phyloP scores from a whole-genome alignment of 169 alveolate genomes.

The Besnoitia besnoiti region DNA sequence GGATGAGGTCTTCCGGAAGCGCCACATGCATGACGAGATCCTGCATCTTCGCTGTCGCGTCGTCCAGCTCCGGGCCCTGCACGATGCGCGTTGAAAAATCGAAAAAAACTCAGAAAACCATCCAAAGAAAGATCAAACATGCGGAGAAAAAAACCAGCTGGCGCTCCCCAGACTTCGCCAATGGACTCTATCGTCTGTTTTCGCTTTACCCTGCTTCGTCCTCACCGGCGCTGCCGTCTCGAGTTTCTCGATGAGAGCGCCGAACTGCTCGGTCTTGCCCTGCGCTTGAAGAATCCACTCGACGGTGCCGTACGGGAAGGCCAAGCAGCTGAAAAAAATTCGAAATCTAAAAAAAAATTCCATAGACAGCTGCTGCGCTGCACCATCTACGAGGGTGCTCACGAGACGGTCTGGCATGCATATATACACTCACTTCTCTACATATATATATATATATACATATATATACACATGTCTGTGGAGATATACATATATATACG shows the following conservation, averaged over 20 bases:
- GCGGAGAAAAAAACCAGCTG: neutral
- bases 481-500: neutral
- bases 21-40: conserved; percentile 16
- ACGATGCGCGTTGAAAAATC: no score
- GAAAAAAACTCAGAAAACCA: neutral
- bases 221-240: neutral
- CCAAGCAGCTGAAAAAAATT: conserved; percentile 32
- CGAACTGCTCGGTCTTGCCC: neutral
- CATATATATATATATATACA: neutral
- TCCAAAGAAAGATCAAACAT: neutral
- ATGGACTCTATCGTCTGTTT: neutral
- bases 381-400: no score
- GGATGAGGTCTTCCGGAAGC: conserved; percentile 20
- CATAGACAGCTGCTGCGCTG: no score
- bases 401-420: neutral
- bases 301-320: conserved; percentile 48
- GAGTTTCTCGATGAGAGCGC: neutral
- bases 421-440: neutral
- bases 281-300: conserved; percentile 37
- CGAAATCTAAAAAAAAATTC: no score
- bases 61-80: conserved; percentile 36
- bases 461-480: neutral
- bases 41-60: conserved; percentile 16
- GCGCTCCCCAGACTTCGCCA: neutral
- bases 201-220: no score